Base-by-base conservation (phyloP, 2,329 filamentous ascomycete species). In the Tolypocladium album region DNA sequence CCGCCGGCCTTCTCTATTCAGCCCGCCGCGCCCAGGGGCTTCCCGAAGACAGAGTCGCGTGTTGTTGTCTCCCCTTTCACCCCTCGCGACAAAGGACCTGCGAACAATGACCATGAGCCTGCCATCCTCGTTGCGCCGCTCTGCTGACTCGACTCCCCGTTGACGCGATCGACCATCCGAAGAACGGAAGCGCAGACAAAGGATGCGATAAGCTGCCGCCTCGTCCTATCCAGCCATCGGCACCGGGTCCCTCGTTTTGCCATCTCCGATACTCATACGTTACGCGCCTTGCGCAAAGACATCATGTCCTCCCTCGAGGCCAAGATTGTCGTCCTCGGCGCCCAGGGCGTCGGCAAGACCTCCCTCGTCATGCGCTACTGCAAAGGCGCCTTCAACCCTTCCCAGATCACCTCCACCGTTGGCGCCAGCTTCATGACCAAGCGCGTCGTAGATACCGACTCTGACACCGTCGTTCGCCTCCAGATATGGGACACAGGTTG, bases 401-500 rank as follows among this genome's bases (percentile, higher is more conserved):
- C 79, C n/a, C 76, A 85, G 70, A 78, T 78, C 55, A 83, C 80
- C 3, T 88, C 86, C 6, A 92, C 89, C n/a, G 86, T 92, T 61
- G 89, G 89, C 70, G 89, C 89, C 36, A 89, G 86, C 70, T 92
- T 92, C 73, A 79, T 91, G 71, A 89, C 89, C 52, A 92, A 92
- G 75, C 85, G 87, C 69, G 87, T 92, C 62, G 80, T 89, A 65
- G 92, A 97, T 74, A 85, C 84, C 63, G 90, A 96, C 71, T 90
- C 88, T 27, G 90, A 93, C 68, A 94, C 91, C 1, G 81, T 89
- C 31, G 91, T 97, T 42, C 86, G 92, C n/a, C 80, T 97, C 43
- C 92, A 97, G 71, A 95, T 97, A 66, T 97, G 92, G 92, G 92
- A 97, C 71, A 97, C 92, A 40, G 91, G 82, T 84, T 71, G 61